A percentile compares a stretch with the other conserved stretches of the same genome.
Conservation (phyloP, 768 basidiomycete species). For the Tulasnella sp. region DNA sequence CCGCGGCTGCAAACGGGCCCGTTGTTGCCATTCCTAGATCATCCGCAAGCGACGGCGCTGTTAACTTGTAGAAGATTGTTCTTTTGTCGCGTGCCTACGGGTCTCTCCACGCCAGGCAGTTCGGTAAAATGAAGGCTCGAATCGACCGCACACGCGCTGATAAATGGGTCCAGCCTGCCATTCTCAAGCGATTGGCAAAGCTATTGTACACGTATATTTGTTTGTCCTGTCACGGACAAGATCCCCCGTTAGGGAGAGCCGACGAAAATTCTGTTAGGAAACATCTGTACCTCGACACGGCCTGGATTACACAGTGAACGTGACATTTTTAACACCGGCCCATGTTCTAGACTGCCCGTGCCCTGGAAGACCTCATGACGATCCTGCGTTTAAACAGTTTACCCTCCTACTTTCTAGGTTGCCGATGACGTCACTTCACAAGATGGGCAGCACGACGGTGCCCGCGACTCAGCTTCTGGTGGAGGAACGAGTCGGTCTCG, state of each 20-base stretch:
- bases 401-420: not conserved
- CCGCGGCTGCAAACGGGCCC: not conserved
- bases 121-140: not conserved
- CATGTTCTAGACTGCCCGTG: not conserved
- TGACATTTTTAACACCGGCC: not conserved
- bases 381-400: not conserved
- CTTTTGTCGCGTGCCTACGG: not conserved
- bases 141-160: not conserved
- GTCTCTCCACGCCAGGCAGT: not conserved
- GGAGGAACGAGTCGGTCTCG: not conserved
- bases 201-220: not conserved
- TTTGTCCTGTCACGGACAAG: not conserved
- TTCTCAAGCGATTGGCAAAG: not conserved
- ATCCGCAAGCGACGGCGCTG: not conserved
- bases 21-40: not conserved
- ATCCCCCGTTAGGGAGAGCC: not conserved
- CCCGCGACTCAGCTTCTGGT: not conserved
- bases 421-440: not conserved
- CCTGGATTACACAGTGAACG: not conserved
- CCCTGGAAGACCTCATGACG: not conserved
- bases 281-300: not conserved
- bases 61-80: not conserved
- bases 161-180: not conserved
- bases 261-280: not conserved
- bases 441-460: not conserved